Conservation (phyloP, 768 basidiomycete genomes). For the Coprinopsis sp. region DNA sequence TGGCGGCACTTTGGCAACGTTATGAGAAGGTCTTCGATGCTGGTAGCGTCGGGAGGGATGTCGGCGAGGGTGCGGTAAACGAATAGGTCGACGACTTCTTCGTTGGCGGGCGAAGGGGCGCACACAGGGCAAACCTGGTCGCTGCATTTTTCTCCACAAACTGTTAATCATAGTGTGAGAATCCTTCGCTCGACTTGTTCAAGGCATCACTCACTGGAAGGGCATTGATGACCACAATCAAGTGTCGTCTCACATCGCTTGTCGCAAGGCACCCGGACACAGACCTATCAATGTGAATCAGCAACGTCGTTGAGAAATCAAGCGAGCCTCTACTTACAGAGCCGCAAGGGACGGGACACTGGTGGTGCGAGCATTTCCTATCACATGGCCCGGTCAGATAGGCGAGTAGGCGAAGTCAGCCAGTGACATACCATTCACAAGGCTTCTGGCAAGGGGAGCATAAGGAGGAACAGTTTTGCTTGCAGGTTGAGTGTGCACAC, state of each 20-base stretch:
- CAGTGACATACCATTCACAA: slow-evolving; percentile 49
- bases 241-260: slow-evolving; percentile 43
- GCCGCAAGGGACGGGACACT: slow-evolving; percentile 62
- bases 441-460: slow-evolving; percentile 61
- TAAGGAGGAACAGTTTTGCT: slow-evolving; percentile 40
- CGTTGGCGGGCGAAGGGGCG: slow-evolving; percentile 30
- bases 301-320: slow-evolving; percentile 3
- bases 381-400: no score
- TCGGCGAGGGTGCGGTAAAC: slow-evolving; percentile 47
- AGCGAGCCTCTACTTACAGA: no score
- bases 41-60: slow-evolving; percentile 31
- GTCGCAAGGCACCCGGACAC: slow-evolving; percentile 63
- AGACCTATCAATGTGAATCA: slow-evolving; percentile 40
- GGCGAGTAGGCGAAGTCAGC: no score
- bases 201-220: slow-evolving; percentile 45
- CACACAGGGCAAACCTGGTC: slow-evolving; percentile 54
- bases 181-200: not conserved
- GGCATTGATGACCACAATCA: slow-evolving; percentile 59
- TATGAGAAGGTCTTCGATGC: slow-evolving; percentile 49
- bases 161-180: slow-evolving; percentile 25
- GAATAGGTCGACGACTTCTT: slow-evolving; percentile 56
- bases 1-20: slow-evolving; percentile 60
- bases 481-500: slow-evolving; percentile 52
- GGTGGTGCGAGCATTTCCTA: slow-evolving; percentile 52
- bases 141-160: slow-evolving; percentile 62